Evolutionary conservation across 305 asterid species (phyloP).

Genomic region (Fraxinus sp.): DNA sequence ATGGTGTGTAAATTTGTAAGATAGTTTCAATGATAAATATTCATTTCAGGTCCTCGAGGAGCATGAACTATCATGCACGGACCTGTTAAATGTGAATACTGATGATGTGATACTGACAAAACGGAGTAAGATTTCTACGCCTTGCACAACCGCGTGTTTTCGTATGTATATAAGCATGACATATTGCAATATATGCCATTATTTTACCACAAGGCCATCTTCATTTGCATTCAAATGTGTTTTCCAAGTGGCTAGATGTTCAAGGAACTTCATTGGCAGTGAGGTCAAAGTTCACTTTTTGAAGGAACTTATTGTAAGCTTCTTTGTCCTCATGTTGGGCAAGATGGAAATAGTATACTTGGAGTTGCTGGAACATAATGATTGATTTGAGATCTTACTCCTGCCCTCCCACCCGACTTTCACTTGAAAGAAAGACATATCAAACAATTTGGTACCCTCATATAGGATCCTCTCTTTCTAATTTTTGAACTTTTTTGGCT

Average conservation of each 20-base stretch:
- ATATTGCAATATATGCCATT: constrained; percentile 4
- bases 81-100: constrained; percentile 70
- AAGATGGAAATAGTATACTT: background rate
- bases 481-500: background rate
- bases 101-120: constrained; percentile 78
- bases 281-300: background rate
- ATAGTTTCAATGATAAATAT: constrained; percentile 18
- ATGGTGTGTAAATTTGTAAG: background rate
- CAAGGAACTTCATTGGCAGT: background rate
- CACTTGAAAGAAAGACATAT: background rate
- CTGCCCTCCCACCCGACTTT: background rate
- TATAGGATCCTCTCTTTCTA: background rate
- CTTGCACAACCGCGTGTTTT: background rate
- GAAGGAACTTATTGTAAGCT: background rate
- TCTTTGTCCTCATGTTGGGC: background rate
- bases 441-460: background rate
- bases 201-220: background rate
- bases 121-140: constrained; percentile 60
- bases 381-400: background rate
- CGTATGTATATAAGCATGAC: background rate
- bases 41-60: constrained; percentile 88
- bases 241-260: constrained; percentile 7
- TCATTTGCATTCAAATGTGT: constrained; percentile 10
- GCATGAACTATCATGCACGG: constrained; percentile 70
- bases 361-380: background rate